phyloP scores from a whole-genome alignment of 208 protist genomes.

The Trypanosoma platydactyli region DNA sequence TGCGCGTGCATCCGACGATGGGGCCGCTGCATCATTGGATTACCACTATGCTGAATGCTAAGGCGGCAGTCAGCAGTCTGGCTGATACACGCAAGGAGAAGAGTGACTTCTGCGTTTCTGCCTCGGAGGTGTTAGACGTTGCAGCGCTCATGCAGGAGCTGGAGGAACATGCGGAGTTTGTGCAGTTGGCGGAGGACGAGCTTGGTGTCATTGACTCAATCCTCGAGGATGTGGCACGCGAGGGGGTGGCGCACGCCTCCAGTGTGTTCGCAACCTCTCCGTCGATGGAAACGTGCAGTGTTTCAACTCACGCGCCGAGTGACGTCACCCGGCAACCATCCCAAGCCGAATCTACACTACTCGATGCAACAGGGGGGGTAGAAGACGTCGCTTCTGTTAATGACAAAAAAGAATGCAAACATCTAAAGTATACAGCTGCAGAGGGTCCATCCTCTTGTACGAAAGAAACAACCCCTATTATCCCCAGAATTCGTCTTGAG shows the following conservation, averaged over 20 bases:
- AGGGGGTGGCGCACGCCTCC: neutral
- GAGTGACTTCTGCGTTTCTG: neutral
- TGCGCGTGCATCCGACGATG: constrained; percentile 7
- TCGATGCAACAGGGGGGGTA: neutral
- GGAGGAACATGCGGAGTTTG: constrained; percentile 39
- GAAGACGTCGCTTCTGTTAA: neutral
- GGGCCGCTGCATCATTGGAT: constrained; percentile 40
- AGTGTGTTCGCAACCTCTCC: too few relatives aligned
- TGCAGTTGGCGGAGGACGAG: constrained; percentile 42
- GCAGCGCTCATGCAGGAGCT: constrained; percentile 26
- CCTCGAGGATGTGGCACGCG: constrained; percentile 20
- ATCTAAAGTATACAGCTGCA: neutral
- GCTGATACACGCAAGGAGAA: neutral
- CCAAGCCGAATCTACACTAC: too few relatives aligned
- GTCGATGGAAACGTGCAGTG: neutral
- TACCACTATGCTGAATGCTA: constrained; percentile 17
- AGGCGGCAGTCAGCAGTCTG: constrained; percentile 13
- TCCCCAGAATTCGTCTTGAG: neutral
- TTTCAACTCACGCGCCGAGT: constrained; percentile 1
- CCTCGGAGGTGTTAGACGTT: neutral
- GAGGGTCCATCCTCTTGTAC: neutral
- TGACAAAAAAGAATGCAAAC: neutral
- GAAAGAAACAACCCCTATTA: neutral
- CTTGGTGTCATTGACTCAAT: constrained; percentile 34
- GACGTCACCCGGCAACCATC: too few relatives aligned